A percentile compares a stretch with the other conserved stretches of the same genome.
phyloP scores from a whole-genome alignment of 2,329 filamentous ascomycete genomes.

The Arthrobotrys sinensis region DNA sequence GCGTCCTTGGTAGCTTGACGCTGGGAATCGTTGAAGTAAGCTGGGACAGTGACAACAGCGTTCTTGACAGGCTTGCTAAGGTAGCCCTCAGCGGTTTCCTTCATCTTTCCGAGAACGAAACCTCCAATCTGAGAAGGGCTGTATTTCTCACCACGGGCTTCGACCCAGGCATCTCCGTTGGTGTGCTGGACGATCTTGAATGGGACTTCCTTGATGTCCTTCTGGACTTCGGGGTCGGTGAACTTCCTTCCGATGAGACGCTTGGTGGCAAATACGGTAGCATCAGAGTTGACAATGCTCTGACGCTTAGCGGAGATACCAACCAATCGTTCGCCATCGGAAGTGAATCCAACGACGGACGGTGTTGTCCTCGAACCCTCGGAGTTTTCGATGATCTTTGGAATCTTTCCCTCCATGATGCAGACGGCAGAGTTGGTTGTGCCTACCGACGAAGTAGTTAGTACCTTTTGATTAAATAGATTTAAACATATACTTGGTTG shows the following conservation, averaged over 20 bases:
- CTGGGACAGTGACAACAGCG: constrained; percentile 94
- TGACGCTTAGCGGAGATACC: constrained; percentile 98
- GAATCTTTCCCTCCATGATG: constrained; percentile 95
- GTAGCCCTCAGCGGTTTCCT: constrained; percentile 96
- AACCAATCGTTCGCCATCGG: constrained; percentile 95
- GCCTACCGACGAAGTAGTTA: constrained; percentile 68
- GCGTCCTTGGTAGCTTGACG: constrained; percentile 98
- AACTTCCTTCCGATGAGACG: constrained; percentile 98
- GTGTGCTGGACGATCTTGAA: constrained; percentile 98
- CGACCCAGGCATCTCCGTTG: constrained; percentile 97
- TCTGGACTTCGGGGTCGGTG: constrained; percentile 92
- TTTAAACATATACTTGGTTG: background rate
- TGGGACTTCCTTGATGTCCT: constrained; percentile 96
- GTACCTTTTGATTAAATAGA: background rate
- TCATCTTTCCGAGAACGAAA: constrained; percentile 98
- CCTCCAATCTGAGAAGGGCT: constrained; percentile 98
- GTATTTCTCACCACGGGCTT: constrained; percentile 93
- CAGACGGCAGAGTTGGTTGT: constrained; percentile 98
- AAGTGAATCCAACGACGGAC: constrained; percentile 94
- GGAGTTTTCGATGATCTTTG: constrained; percentile 97
- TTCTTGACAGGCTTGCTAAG: constrained; percentile 93
- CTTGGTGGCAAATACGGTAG: constrained; percentile 98
- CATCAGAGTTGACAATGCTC: constrained; percentile 97
- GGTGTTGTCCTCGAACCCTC: constrained; percentile 94
- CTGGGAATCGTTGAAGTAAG: constrained; percentile 99